Evolutionary conservation across 441 rosid genomes (phyloP).

Genomic region (Rhodomyrtus psidioides): DNA sequence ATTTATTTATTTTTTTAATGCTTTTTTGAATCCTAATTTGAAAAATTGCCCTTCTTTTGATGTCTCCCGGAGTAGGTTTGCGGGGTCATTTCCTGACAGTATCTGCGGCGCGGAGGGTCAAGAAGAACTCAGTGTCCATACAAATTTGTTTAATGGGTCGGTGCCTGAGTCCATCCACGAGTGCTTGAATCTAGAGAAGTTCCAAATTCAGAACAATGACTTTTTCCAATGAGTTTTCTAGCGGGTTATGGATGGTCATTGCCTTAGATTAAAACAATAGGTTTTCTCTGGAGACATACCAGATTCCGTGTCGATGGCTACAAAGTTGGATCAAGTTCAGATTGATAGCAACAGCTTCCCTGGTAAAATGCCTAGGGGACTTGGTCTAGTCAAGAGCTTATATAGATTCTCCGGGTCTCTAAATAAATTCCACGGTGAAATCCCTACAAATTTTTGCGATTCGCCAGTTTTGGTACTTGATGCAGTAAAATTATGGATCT

Average conservation of each 20-base stretch:
- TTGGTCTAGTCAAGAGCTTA: constrained; percentile 54
- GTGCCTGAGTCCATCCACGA: constrained; percentile 33
- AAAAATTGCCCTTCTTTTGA: too few species aligned
- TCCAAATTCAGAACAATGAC: constrained; percentile 58
- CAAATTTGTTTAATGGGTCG: constrained; percentile 44
- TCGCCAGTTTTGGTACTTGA: constrained; percentile 36
- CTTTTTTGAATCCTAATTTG: too few species aligned
- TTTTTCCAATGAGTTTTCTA: constrained; percentile 57
- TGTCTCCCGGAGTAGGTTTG: constrained; percentile 49
- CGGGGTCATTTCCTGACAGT: constrained; percentile 47
- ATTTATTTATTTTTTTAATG: too few species aligned
- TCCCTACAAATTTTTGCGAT: constrained; percentile 56
- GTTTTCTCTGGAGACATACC: constrained; percentile 45
- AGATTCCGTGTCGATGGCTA: constrained; percentile 43
- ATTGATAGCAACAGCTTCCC: constrained; percentile 53
- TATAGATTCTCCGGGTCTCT: constrained; percentile 60
- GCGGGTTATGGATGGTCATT: constrained; percentile 31
- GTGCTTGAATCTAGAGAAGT: constrained; percentile 49
- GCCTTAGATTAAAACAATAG: constrained; percentile 54
- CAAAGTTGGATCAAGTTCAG: constrained; percentile 54
- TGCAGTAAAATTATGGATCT: too few species aligned
- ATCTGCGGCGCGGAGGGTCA: constrained; percentile 43
- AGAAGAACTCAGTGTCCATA: constrained; percentile 43
- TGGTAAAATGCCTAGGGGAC: constrained; percentile 51
- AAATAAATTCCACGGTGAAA: constrained; percentile 36